A percentile compares a stretch with the other conserved stretches of the same genome.
Conservation (phyloP, 495 filamentous ascomycete genomes). For the Trichoderma reesei region DNA sequence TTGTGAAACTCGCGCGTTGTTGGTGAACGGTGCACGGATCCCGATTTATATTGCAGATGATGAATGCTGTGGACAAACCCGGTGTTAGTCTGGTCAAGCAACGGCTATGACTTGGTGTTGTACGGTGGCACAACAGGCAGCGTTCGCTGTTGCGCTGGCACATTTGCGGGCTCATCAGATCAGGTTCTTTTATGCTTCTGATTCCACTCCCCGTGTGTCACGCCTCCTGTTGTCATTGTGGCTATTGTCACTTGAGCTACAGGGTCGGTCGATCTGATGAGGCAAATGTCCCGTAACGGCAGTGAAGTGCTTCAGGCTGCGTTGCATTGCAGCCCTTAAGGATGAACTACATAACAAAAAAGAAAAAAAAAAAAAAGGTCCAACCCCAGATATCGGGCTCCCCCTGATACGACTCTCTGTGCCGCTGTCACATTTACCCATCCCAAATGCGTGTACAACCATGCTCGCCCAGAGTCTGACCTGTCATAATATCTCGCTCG, state of each 20-base stretch:
- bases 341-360: no score
- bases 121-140: not conserved
- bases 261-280: not conserved
- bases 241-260: no score
- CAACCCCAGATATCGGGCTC: not conserved
- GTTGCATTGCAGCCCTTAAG: constrained; percentile 1
- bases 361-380: no score
- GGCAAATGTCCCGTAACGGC: not conserved
- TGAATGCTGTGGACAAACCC: constrained; percentile 4
- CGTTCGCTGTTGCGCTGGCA: not conserved
- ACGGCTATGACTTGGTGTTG: no score
- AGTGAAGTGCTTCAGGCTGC: not conserved
- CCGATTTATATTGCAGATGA: not conserved
- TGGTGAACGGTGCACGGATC: not conserved
- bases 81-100: no score
- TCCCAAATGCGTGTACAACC: not conserved
- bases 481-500: not conserved
- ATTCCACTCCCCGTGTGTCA: no score
- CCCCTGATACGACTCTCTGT: not conserved
- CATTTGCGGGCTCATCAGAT: not conserved
- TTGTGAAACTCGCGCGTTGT: not conserved
- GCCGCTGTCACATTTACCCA: not conserved
- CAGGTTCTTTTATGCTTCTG: not conserved
- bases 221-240: not conserved
- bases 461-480: not conserved